These are phyloP conservation scores for Ophiostoma ulmi DNA, from an alignment of 2,329 filamentous ascomycete species.

Conservation along the genomic window DNA sequence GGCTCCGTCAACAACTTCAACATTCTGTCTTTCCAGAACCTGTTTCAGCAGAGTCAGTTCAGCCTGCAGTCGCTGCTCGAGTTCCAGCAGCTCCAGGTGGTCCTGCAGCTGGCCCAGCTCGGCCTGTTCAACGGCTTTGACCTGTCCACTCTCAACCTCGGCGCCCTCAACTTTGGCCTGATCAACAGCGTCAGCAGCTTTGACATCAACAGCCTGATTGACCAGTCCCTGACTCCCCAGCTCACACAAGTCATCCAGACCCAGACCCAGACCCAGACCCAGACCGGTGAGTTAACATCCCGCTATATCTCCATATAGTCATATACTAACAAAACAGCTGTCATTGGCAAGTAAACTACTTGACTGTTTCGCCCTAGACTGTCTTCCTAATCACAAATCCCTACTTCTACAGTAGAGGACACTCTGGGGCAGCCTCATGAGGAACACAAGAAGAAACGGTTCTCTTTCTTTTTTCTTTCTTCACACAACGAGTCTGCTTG, in stretches of 20 bases:
- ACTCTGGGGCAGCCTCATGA: slow-evolving; percentile 2
- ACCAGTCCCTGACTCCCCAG: slow-evolving; percentile 28
- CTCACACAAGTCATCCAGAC: slow-evolving; percentile 27
- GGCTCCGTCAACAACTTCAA: slow-evolving; percentile 44
- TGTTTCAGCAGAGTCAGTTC: slow-evolving; percentile 32
- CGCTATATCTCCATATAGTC: too few species aligned
- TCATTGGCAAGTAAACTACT: neutral
- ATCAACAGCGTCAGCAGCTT: slow-evolving; percentile 31
- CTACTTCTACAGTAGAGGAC: neutral
- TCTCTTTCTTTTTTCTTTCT: slow-evolving; percentile 4
- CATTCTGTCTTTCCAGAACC: slow-evolving; percentile 39
- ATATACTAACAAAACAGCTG: neutral
- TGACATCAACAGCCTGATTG: slow-evolving; percentile 30
- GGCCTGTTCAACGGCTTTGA: slow-evolving; percentile 33
- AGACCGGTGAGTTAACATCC: too few species aligned
- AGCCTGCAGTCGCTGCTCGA: slow-evolving; percentile 25
- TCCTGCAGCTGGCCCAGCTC: slow-evolving; percentile 32
- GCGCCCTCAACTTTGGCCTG: slow-evolving; percentile 28
- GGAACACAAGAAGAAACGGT: neutral
- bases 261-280: slow-evolving; percentile 10
- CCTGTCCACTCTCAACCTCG: slow-evolving; percentile 29
- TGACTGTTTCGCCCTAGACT: neutral
- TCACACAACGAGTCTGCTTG: neutral
- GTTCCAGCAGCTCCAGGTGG: slow-evolving; percentile 28
- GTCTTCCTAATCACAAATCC: neutral